Percentiles rank a stretch among this genome's conserved stretches.
Evolutionary conservation across 352 stramenopile genomes (phyloP).

Genomic region (Peronospora belbahrii): DNA sequence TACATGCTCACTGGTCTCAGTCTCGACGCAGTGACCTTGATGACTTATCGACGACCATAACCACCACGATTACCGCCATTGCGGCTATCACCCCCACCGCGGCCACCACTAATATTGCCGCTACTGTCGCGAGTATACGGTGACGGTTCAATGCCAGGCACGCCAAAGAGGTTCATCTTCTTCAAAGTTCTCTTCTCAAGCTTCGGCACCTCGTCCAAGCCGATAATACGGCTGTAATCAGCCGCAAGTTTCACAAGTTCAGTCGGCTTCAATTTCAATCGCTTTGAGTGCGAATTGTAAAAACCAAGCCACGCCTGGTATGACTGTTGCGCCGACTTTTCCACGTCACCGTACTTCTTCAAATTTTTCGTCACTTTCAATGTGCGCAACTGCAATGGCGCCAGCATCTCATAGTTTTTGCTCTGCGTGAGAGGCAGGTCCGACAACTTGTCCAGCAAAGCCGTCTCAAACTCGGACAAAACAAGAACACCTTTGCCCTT

Average conservation of each 20-base stretch:
- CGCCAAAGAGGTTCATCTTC: constrained; percentile 81
- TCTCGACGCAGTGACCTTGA: constrained; percentile 4
- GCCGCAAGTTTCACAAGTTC: constrained; percentile 76
- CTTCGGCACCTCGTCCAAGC: constrained; percentile 56
- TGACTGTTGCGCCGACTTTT: constrained; percentile 76
- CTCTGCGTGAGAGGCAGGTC: constrained; percentile 50
- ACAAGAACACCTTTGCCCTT: constrained; percentile 77
- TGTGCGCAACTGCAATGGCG: constrained; percentile 15
- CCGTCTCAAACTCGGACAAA: constrained; percentile 78
- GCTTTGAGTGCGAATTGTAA: constrained; percentile 84
- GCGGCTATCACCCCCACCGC: constrained; percentile 13
- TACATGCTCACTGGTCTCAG: constrained; percentile 1
- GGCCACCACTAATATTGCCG: constrained; percentile 8
- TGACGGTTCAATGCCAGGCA: constrained; percentile 52
- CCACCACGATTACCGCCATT: constrained; percentile 13
- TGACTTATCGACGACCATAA: constrained; percentile 24
- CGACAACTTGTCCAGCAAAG: constrained; percentile 56
- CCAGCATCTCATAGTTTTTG: constrained; percentile 15
- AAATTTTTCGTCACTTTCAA: constrained; percentile 33
- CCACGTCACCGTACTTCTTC: constrained; percentile 43
- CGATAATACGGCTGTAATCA: constrained; percentile 44
- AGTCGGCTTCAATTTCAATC: constrained; percentile 32
- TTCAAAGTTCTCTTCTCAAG: constrained; percentile 82
- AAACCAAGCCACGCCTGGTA: constrained; percentile 95
- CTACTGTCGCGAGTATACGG: constrained; percentile 31